Conservation (phyloP, 768 basidiomycete species). For the Boletus reticuloceps region DNA sequence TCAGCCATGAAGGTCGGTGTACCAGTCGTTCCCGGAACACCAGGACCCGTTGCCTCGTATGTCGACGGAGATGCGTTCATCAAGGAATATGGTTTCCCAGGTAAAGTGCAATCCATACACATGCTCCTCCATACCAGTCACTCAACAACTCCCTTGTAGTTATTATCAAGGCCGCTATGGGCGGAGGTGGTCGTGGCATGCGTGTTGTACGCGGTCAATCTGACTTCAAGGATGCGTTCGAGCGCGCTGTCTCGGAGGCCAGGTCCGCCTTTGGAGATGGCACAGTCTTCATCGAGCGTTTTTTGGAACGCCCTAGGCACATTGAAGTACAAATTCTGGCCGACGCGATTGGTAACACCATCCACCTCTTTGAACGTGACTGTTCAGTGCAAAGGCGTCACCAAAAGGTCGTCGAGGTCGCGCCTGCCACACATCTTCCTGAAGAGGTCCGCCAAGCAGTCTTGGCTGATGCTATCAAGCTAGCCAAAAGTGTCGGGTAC, state of each 20-base stretch:
- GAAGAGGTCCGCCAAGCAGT: conserved; percentile 91
- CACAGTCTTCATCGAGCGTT: conserved; percentile 98
- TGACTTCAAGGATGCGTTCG: conserved; percentile 85
- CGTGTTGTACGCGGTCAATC: conserved; percentile 94
- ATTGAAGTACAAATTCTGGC: conserved; percentile 97
- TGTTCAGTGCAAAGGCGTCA: conserved; percentile 98
- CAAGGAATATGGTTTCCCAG: conserved; percentile 94
- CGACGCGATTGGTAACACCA: conserved; percentile 88
- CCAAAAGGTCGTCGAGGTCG: conserved; percentile 99
- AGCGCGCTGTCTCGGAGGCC: conserved; percentile 92
- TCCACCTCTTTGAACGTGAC: conserved; percentile 98
- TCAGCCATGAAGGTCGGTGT: conserved; percentile 87
- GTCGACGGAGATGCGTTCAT: conserved; percentile 84
- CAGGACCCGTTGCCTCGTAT: conserved; percentile 85
- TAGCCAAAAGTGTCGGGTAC: conserved; percentile 91
- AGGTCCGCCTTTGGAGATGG: conserved; percentile 97
- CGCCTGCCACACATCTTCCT: conserved; percentile 90
- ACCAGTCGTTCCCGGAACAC: conserved; percentile 96
- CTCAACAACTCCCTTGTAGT: conserved; percentile 44
- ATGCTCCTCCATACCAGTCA: conserved; percentile 3
- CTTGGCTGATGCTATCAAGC: conserved; percentile 86
- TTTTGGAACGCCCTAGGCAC: conserved; percentile 93
- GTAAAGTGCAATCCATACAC: conserved; percentile 35
- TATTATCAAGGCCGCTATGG: conserved; percentile 99
- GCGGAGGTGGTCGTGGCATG: conserved; percentile 98